Base-by-base conservation (phyloP, 1,284 basidiomycete species). In the Veloboletus limbatus region DNA sequence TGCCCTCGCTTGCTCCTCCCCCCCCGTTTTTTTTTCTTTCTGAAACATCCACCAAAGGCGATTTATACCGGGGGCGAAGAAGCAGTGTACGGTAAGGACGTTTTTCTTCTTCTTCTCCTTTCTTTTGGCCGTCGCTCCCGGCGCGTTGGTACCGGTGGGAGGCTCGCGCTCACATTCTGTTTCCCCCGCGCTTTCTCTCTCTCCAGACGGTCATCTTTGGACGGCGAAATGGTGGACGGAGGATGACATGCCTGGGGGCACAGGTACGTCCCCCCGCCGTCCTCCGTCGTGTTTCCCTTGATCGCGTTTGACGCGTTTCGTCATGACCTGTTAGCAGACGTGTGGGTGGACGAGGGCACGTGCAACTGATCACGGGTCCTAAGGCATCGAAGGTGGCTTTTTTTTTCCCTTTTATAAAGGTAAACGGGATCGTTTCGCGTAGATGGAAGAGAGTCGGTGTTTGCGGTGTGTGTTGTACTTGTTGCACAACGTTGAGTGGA, bases 141-240 rank as follows among this genome's bases (percentile, higher is more conserved):
- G n/a, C n/a, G n/a, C n/a, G n/a, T n/a, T n/a, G n/a, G n/a, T n/a
- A n/a, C n/a, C n/a, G n/a, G n/a, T n/a, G n/a, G n/a, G n/a, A n/a
- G n/a, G n/a, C n/a, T n/a, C n/a, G n/a, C n/a, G 14, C n/a, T 21
- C 25, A 9, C n/a, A 4, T 36, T 8, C 17, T 11, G 4, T 14
- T 21, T 18, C 21, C n/a, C n/a, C n/a, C n/a, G n/a, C n/a, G n/a
- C n/a, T 11, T 6, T 20, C 24, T 22, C 18, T 25, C 25, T 17
- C 25, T 27, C 5, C 16, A 60, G 59, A 45, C 7, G 76, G 72
- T 9, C 67, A 73, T 53, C 67, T 79, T 10, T 82, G 77, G 77
- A 76, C 73, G 5, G 77, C 79, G 13, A 77, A 75, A 40, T 78
- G 76, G 75, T 82, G 80, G 79, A 72, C 71, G 34, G 63, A 76